These are phyloP conservation scores for Aureobasidium zeae DNA, from an alignment of 2,329 filamentous ascomycete genomes.

Conservation along the genomic window DNA sequence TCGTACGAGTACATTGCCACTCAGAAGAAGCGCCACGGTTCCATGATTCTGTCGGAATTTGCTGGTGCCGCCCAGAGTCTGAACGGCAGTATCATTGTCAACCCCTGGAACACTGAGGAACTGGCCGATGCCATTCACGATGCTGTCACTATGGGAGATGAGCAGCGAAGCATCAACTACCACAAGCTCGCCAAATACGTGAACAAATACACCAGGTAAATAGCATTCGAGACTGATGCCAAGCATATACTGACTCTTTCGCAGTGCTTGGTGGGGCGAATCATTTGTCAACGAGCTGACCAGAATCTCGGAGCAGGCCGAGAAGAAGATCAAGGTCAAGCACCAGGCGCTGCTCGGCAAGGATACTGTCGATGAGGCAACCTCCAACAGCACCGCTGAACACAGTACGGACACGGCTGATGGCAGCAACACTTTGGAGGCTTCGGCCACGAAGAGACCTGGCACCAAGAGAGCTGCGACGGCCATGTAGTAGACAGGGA, in stretches of 20 bases:
- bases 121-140: constrained; percentile 88
- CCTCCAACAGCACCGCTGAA: not conserved
- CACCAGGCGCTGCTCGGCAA: constrained; percentile 18
- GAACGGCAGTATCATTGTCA: constrained; percentile 88
- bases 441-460: constrained; percentile 1
- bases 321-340: constrained; percentile 40
- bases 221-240: not conserved
- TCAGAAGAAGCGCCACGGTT: constrained; percentile 80
- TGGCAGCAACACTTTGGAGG: not conserved
- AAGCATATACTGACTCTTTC: not conserved
- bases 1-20: constrained; percentile 97
- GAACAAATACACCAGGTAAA: constrained; percentile 82
- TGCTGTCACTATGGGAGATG: constrained; percentile 90
- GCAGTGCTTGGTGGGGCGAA: constrained; percentile 85
- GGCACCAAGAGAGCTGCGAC: constrained; percentile 3
- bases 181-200: constrained; percentile 90
- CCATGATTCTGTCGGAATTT: constrained; percentile 93
- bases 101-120: constrained; percentile 98
- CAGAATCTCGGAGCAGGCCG: constrained; percentile 45
- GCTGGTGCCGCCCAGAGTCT: constrained; percentile 90
- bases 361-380: not conserved
- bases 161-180: constrained; percentile 79
- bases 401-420: not conserved
- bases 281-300: constrained; percentile 80
- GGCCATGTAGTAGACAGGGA: not conserved